phyloP scores from a whole-genome alignment of 345 rosid genomes.

The Theobroma cacao region DNA sequence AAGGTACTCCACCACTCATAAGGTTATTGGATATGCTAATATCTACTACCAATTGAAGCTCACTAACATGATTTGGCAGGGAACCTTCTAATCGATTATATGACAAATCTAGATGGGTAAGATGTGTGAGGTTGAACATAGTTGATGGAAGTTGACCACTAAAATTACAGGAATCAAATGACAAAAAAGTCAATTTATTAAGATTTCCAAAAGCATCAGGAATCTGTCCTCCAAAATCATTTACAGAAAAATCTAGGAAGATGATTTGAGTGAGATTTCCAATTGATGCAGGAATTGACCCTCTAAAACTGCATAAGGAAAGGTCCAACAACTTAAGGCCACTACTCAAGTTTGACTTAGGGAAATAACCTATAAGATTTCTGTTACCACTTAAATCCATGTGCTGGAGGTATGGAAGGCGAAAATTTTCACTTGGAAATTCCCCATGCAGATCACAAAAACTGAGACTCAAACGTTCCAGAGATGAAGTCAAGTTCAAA shows the following conservation, averaged over 20 bases:
- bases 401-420: background rate
- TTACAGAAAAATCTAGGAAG: background rate
- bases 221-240: background rate
- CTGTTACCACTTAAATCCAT: background rate
- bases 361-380: background rate
- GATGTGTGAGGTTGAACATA: conserved; percentile 1
- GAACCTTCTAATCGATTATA: background rate
- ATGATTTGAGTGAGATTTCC: background rate
- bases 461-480: background rate
- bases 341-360: conserved; percentile 1
- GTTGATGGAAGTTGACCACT: conserved; percentile 23
- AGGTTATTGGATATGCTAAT: background rate
- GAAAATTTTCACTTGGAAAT: conserved; percentile 17
- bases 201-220: background rate
- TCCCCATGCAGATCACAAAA: background rate
- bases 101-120: background rate
- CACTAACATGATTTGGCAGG: background rate
- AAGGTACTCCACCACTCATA: conserved; percentile 22
- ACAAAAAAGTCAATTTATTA: background rate
- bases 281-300: background rate
- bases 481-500: conserved; percentile 9
- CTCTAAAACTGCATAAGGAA: background rate
- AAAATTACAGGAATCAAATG: background rate
- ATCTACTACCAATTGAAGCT: accelerated
- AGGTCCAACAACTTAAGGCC: background rate